Evolutionary conservation across 345 rosid species (phyloP).

Genomic region (Trapa incisa): DNA sequence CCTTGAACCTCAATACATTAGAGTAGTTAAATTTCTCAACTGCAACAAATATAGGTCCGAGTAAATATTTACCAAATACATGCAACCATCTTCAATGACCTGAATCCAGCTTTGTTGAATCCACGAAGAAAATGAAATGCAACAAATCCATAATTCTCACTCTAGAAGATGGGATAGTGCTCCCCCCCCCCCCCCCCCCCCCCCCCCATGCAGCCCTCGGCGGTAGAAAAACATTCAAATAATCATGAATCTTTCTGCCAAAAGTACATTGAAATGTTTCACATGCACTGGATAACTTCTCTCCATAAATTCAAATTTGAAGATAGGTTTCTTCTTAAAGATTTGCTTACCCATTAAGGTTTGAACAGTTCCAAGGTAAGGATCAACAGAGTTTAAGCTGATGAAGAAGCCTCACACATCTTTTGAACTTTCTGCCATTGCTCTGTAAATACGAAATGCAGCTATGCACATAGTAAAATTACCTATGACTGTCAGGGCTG

Average conservation of each 20-base stretch:
- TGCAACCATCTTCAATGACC: background rate
- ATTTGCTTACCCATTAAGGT: background rate
- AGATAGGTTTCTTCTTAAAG: background rate
- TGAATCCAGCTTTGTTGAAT: background rate
- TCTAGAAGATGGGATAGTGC: background rate
- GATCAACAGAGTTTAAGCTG: background rate
- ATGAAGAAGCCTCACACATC: constrained; percentile 19
- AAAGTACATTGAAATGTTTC: background rate
- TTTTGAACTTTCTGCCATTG: constrained; percentile 31
- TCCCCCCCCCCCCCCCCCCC: background rate
- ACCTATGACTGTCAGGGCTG: constrained; percentile 69
- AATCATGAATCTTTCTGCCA: background rate
- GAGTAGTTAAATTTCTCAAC: background rate
- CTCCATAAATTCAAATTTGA: background rate
- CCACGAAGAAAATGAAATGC: background rate
- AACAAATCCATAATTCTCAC: background rate
- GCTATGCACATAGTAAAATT: constrained; percentile 70
- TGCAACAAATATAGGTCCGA: background rate
- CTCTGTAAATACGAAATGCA: constrained; percentile 64
- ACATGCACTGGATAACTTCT: background rate
- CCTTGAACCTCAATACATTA: background rate
- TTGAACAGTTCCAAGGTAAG: background rate
- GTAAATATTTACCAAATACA: background rate
- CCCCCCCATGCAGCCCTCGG: background rate
- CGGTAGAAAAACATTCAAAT: background rate